Base-by-base conservation (phyloP, 2,329 filamentous ascomycete species). In the Trichoderma harzianum region DNA sequence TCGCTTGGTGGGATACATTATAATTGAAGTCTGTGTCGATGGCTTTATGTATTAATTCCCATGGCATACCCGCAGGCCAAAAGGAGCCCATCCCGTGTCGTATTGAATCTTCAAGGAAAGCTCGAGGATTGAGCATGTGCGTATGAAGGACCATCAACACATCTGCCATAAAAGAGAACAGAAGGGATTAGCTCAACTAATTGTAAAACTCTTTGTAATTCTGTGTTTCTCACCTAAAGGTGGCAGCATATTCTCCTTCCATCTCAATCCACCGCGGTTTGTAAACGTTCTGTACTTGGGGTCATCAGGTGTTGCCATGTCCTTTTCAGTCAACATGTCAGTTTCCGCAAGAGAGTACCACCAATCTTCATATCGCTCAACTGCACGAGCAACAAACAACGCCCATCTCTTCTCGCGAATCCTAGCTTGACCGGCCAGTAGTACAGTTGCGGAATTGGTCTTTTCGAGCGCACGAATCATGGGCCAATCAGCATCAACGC, bases 121-220 rank as follows among this genome's bases (percentile, higher is more conserved):
- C 84, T 53, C 91, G 85, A 0, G 93, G 93, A 75, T 94, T 95
- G 3, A 95, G 87, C 88, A 93, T 91, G 77, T 93, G 92, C 0
- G 91, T 84, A 79, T 95, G 93, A 90, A 91, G 93, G 0, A 95
- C 90, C 91, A 95, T 92, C 24, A 94, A 80, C 0, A 95, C 88
- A 80, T 95, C 92, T 85, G 16, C 2, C 16, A 10, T 14, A 3
- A n/a, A 53, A 14, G 11, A 7, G 21, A 51, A 24, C n/a, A 24
- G 21, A 18, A 69, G 12, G 6, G 1, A 6, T 69, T 11, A 69
- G 55, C 14, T 21, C 18, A 24, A 5, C 12, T 1, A 3, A 14
- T 65, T 21, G 7, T 3, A 11, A 7, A 67, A 0, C 1, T 5
- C 21, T 5, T 1, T 3, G 21, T 32, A 12, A 11, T 7, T 7